Base-by-base conservation (phyloP, 805 yeast species). In the Wickerhamomyces alni region DNA sequence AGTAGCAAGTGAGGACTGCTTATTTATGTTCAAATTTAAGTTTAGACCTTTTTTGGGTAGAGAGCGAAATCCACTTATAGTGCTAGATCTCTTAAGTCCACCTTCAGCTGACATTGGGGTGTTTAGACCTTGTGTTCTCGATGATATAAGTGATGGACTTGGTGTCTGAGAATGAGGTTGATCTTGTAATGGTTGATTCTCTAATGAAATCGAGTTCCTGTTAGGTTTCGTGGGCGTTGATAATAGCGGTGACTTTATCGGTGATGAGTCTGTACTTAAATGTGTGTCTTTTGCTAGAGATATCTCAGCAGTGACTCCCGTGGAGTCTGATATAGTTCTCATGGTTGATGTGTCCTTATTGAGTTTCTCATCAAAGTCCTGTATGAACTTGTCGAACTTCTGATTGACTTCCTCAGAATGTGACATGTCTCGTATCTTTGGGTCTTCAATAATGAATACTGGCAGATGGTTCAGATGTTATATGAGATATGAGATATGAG, bases 321-420 rank as follows among this genome's bases (percentile, higher is more conserved):
- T 30, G 44, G 59, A 30, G 44, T 47, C 38, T 40, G 52, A 32
- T 36, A 55, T 46, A 1, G 57, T 53, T 21, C 43, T 49, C 35
- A 57, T 42, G 2, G 63, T 53, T 18, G 67, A 59, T 3, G 69
- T 66, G 40, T 66, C 70, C 13, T 62, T 52, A 30, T 61, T 44
- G 28, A 63, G 38, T 19, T 49, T 52, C 39, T 48, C 45, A 37
- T 66, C 70, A 13, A 61, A 55, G 31, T 58, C 56, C 38, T 58
- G 57, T 17, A 66, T 62, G 44, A 66, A 66, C 42, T 52, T 52
- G 41, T 66, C 69, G 38, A 65, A 63, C 40, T 58, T 57, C 39
- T 54, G 51, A 29, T 44, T 31, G 17, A 31, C 25, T 5, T 31
- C 34, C 10, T 31, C 34, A 4, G 15, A 21, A 8, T 15, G n/a